Evolutionary conservation across 768 basidiomycete species (phyloP), one percentile per base, ranked within the genome.

Genomic region (Vararia minispora): DNA sequence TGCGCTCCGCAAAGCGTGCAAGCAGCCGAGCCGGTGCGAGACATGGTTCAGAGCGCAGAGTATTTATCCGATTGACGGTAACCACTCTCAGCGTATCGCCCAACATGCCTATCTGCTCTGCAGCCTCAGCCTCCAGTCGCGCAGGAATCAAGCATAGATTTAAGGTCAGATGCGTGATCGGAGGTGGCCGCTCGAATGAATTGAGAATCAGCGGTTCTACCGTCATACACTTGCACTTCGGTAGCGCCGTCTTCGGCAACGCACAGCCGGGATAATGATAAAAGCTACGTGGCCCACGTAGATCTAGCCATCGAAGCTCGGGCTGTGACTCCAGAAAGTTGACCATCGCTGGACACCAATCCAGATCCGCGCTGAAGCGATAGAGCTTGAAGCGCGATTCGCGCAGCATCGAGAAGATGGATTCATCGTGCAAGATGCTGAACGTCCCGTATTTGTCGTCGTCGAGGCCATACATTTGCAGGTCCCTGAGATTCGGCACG

Each of bases 401-500:
- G 17, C 39, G 11, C 2, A 46, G 42, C 6, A 46, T 32, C 4
- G 28, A 37, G 5, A 44, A 20, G 29, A n/a, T n/a, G n/a, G n/a
- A n/a, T n/a, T 39, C 33, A 21, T 39, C 27, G 26, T 35, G 33
- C 14, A n/a, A n/a, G n/a, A n/a, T n/a, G n/a, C 28, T 22, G 13
- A 44, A 32, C 2, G 40, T 37, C 45, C 45, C 43, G 11, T 23
- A 21, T 6, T 39, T 32, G 34, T 28, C 16, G 7, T 14, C 34
- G 11, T 20, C 3, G 13, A 5, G 18, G 5, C 24, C 1, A 5
- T 35, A 31, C 23, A 46, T 46, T 14, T 37, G 44, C 2, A 46
- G 45, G 26, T 46, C 45, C 6, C 33, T 44, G 14, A 46, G 45
- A 18, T 44, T 44, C 6, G 37, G 33, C 11, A 46, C 24, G 0